These are phyloP conservation scores for Xylaria scruposa DNA, from an alignment of 495 filamentous ascomycete genomes.

Conservation along the genomic window DNA sequence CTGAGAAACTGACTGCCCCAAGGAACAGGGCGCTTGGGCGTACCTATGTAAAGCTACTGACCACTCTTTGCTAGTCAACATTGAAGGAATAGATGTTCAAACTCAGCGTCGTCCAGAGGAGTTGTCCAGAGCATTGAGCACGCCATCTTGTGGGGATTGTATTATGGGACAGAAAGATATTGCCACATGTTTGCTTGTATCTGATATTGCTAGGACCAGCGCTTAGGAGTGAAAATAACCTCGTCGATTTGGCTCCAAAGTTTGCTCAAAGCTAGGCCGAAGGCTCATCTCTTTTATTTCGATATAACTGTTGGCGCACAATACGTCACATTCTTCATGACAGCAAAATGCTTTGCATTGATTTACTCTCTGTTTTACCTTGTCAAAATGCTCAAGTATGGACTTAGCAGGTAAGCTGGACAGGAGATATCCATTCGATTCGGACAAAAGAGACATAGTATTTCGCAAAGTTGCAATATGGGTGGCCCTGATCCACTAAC, in stretches of 20 bases:
- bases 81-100: not conserved
- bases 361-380: not conserved
- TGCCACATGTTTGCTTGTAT: not conserved
- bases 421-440: not conserved
- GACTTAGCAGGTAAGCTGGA: not conserved
- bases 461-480: slow-evolving; percentile 7
- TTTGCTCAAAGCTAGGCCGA: not conserved
- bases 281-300: not conserved
- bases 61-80: not conserved
- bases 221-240: not conserved
- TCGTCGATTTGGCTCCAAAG: not conserved
- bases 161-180: not conserved
- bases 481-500: not conserved
- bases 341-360: not conserved
- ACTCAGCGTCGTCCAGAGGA: not conserved
- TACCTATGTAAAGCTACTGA: not conserved
- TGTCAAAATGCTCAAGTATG: not conserved
- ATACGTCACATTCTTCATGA: not conserved
- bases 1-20: not conserved
- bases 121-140: not conserved
- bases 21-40: not conserved
- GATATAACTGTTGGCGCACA: not conserved
- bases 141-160: not conserved
- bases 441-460: slow-evolving; percentile 13
- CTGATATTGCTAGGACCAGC: not conserved